Percentiles rank a stretch among this genome's conserved stretches.
These are phyloP conservation scores for Neurospora sp. DNA, from an alignment of 495 filamentous ascomycete genomes.

Conservation along the genomic window DNA sequence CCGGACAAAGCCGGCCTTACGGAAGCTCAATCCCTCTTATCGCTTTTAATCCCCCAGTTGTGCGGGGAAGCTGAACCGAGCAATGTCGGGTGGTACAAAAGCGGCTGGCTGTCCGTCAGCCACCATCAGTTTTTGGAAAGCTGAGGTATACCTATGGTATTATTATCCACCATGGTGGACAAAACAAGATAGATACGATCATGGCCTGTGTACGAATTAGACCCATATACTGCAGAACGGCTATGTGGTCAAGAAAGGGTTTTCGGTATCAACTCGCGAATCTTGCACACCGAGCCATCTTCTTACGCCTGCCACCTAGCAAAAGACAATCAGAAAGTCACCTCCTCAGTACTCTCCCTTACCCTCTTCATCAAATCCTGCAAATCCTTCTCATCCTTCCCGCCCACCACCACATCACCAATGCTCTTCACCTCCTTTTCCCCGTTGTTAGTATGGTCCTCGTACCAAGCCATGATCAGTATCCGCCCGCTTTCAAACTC, in stretches of 20 bases:
- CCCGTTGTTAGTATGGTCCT: slow-evolving; percentile 7
- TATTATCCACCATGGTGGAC: not conserved
- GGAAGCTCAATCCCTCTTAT: no score
- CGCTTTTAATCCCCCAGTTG: no score
- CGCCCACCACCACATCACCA: slow-evolving; percentile 21
- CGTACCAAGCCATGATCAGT: slow-evolving; percentile 21
- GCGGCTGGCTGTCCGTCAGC: no score
- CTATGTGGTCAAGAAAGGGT: no score
- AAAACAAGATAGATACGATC: not conserved
- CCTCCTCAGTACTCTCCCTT: slow-evolving; percentile 14
- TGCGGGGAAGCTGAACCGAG: no score
- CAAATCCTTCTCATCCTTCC: slow-evolving; percentile 12
- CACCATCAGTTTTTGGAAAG: no score
- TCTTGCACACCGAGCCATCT: not conserved
- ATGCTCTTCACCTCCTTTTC: slow-evolving; percentile 8
- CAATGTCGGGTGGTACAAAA: no score
- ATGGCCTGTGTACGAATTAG: not conserved
- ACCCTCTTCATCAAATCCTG: slow-evolving; percentile 11
- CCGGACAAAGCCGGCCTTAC: no score
- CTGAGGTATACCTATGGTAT: not conserved
- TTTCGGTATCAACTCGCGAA: not conserved
- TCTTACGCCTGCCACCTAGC: not conserved
- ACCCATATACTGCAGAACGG: not conserved
- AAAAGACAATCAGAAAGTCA: slow-evolving; percentile 10
- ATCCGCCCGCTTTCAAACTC: slow-evolving; percentile 15